Evolutionary conservation across 1,284 basidiomycete species (phyloP), one percentile per base, ranked within the genome.

Genomic region (Naganishia albida): DNA sequence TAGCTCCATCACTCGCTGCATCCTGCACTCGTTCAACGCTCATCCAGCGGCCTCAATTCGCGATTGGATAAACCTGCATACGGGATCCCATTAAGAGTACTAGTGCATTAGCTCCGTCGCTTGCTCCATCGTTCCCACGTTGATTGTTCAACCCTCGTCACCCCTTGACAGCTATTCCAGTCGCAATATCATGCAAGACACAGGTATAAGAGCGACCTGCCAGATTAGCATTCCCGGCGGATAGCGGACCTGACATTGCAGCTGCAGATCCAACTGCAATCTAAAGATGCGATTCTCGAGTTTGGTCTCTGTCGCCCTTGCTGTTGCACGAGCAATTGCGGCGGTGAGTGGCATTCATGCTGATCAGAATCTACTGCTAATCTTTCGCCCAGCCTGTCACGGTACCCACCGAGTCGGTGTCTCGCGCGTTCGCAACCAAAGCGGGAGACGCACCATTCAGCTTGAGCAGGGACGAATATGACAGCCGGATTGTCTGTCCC

Each of bases 401-500:
- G 34, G 34, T 18, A 20, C 23, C 46, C 20, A 38, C 43, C n/a
- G 44, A 23, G 34, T 23, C 49, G 6, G 34, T 49, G 28, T 20
- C 43, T 16, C 56, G 56, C 15, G 56, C 40, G 2, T 69, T 68
- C 49, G 43, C 56, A 8, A 55, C 63, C 7, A 56, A 44, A 12
- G 7, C 56, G 2, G 68, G 68, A 16, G 69, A 70, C 54, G 68
- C 68, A 4, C 66, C 69, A 0, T 70, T 64, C 54, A 54, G 54
- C 34, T 30, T 69, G 23, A 55, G 51, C 8, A 66, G 66, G 26
- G 55, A 40, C 3, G 68, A 69, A 28, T 62, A 67, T 16, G 63
- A 20, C 38, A 62, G 51, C 34, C 62, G 63, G 23, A 63, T 75
- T 2, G 69, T 67, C 6, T 74, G 71, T 59, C 74, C 73, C 13